phyloP scores from a whole-genome alignment of 768 basidiomycete species.

The Psilocybe sp. region DNA sequence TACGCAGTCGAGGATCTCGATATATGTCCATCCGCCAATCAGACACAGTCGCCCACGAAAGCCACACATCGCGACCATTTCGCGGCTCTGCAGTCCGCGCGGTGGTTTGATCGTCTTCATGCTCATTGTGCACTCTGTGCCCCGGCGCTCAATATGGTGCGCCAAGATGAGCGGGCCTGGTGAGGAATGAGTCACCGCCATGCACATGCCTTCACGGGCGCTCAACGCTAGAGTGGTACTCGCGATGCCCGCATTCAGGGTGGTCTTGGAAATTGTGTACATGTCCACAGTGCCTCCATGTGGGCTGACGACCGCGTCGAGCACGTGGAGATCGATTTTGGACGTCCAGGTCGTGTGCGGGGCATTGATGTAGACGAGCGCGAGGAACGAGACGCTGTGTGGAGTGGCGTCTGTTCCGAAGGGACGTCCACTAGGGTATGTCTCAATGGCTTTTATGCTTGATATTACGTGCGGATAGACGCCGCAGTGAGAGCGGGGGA shows the following conservation, averaged over 20 bases:
- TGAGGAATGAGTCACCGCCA: slow-evolving; percentile 20
- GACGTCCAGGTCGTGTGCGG: slow-evolving; percentile 17
- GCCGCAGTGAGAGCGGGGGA: slow-evolving; percentile 16
- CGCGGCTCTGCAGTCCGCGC: slow-evolving; percentile 16
- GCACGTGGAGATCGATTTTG: slow-evolving; percentile 18
- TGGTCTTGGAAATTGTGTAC: slow-evolving; percentile 6
- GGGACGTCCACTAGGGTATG: background rate
- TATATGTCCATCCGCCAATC: slow-evolving; percentile 18
- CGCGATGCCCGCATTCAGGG: slow-evolving; percentile 16
- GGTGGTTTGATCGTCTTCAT: slow-evolving; percentile 16
- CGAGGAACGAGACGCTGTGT: slow-evolving; percentile 13
- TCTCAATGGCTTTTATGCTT: slow-evolving; percentile 13
- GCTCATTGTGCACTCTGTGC: slow-evolving; percentile 11
- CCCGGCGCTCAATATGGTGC: slow-evolving; percentile 16
- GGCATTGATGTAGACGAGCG: slow-evolving; percentile 15
- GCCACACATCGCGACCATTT: slow-evolving; percentile 21
- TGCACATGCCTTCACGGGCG: slow-evolving; percentile 11
- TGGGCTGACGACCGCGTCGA: slow-evolving; percentile 12
- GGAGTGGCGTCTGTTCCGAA: background rate
- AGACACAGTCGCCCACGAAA: slow-evolving; percentile 21
- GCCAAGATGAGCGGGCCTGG: slow-evolving; percentile 18
- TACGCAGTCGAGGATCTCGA: slow-evolving; percentile 21
- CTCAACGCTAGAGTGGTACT: slow-evolving; percentile 14
- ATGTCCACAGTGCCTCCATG: slow-evolving; percentile 10
- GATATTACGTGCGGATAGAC: slow-evolving; percentile 21